phyloP scores from a whole-genome alignment of 768 basidiomycete species.

The Tulasnella sp. region DNA sequence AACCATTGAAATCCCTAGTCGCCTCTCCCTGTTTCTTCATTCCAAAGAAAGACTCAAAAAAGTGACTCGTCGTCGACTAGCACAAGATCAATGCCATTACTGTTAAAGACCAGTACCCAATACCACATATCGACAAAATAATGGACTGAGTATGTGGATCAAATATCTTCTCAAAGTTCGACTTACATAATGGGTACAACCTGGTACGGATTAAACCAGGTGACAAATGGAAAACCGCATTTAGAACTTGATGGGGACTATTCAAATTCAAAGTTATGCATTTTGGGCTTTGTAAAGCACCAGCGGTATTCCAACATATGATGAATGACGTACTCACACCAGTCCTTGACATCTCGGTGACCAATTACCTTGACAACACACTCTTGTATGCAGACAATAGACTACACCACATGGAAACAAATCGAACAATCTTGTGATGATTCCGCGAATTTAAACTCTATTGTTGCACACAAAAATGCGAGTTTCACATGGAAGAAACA shows the following conservation, averaged over 20 bases:
- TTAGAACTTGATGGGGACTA: conserved; percentile 20
- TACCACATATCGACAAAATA: conserved; percentile 16
- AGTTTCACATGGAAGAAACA: not conserved
- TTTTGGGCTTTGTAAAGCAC: conserved; percentile 8
- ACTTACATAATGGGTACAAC: conserved; percentile 22
- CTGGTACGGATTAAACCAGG: conserved; percentile 21
- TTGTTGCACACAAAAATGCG: not conserved
- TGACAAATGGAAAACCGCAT: conserved; percentile 24
- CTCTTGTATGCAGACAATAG: conserved; percentile 16
- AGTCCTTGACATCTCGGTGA: conserved; percentile 18
- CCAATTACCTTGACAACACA: conserved; percentile 20
- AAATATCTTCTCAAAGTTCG: conserved; percentile 19
- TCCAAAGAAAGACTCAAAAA: conserved; percentile 16
- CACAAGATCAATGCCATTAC: conserved; percentile 18
- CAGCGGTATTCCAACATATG: conserved; percentile 20
- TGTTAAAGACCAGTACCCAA: conserved; percentile 15
- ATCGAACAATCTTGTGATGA: conserved; percentile 14
- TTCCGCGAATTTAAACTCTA: not conserved
- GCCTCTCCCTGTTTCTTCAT: conserved; percentile 14
- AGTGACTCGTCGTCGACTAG: conserved; percentile 19
- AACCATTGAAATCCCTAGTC: conserved; percentile 23
- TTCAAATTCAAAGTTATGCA: conserved; percentile 24
- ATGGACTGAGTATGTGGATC: conserved; percentile 16
- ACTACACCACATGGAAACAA: conserved; percentile 8
- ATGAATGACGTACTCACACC: conserved; percentile 20